These are phyloP conservation scores for Evansstolkia leycettana DNA, from an alignment of 495 filamentous ascomycete genomes.

Conservation along the genomic window DNA sequence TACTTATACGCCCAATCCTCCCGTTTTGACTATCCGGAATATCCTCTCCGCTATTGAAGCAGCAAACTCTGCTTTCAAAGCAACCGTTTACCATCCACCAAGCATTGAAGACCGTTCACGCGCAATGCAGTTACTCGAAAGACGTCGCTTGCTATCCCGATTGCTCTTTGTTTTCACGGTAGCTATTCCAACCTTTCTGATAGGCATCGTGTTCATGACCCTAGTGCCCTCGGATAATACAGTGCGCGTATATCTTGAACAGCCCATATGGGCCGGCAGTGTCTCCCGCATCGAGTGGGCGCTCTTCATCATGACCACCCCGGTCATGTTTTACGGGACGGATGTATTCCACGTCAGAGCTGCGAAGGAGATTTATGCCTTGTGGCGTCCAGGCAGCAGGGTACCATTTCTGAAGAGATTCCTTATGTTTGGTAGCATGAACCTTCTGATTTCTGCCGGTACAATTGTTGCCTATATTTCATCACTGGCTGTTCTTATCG, in stretches of 20 bases:
- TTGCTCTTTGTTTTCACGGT: constrained; percentile 58
- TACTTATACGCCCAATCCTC: constrained; percentile 55
- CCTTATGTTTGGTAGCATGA: constrained; percentile 94
- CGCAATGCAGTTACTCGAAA: constrained; percentile 53
- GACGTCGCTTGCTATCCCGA: constrained; percentile 46
- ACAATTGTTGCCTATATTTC: constrained; percentile 83
- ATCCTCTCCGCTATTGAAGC: constrained; percentile 57
- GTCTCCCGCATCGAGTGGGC: constrained; percentile 72
- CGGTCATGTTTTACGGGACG: constrained; percentile 80
- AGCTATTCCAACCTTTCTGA: constrained; percentile 76
- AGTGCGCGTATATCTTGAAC: constrained; percentile 50
- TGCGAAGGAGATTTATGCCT: constrained; percentile 60
- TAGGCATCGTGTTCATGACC: constrained; percentile 87
- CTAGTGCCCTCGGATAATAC: constrained; percentile 49
- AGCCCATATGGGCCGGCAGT: constrained; percentile 55
- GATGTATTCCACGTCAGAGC: constrained; percentile 76
- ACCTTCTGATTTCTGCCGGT: constrained; percentile 80
- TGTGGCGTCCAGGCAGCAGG: constrained; percentile 74
- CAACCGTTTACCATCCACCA: constrained; percentile 65
- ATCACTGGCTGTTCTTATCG: constrained; percentile 66
- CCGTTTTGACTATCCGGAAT: constrained; percentile 61
- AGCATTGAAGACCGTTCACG: constrained; percentile 77
- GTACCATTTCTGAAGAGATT: constrained; percentile 67
- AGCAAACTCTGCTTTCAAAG: constrained; percentile 49
- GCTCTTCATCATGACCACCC: constrained; percentile 76